Conservation (phyloP, 345 rosid species). For the Euphorbia tirucalli region DNA sequence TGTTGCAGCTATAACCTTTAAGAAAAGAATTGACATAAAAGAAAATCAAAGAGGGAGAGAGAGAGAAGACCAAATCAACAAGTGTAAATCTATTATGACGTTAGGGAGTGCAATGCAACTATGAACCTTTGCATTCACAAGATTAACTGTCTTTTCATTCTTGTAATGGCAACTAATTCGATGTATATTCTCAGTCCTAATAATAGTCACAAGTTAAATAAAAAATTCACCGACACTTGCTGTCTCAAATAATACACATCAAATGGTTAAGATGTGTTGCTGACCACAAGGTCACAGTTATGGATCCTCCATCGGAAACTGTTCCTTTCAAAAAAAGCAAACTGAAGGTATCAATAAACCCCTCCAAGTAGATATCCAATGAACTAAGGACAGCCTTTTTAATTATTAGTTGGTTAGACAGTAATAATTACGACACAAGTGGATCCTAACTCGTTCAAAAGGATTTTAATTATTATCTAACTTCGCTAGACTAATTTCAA, state of each 20-base stretch:
- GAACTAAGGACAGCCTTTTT: neutral
- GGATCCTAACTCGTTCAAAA: neutral
- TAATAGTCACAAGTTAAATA: neutral
- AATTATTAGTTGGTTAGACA: neutral
- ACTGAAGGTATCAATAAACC: neutral
- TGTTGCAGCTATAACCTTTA: slow-evolving; percentile 86
- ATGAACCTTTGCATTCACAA: neutral
- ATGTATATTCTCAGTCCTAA: neutral
- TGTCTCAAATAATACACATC: neutral
- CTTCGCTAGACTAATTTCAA: neutral
- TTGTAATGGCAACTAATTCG: neutral
- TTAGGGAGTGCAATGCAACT: neutral
- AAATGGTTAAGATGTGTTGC: neutral
- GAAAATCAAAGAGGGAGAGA: neutral
- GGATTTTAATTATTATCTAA: neutral
- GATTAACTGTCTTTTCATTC: neutral
- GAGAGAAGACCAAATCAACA: neutral
- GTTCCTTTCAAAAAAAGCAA: neutral
- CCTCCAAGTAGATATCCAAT: neutral
- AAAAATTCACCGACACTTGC: neutral
- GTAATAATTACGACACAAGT: neutral
- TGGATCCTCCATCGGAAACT: neutral
- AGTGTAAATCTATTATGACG: neutral
- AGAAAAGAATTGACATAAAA: slow-evolving; percentile 13
- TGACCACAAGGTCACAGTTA: neutral